phyloP scores from a whole-genome alignment of 371 early-diverging fungal species.

The Rhizopus sp. region DNA sequence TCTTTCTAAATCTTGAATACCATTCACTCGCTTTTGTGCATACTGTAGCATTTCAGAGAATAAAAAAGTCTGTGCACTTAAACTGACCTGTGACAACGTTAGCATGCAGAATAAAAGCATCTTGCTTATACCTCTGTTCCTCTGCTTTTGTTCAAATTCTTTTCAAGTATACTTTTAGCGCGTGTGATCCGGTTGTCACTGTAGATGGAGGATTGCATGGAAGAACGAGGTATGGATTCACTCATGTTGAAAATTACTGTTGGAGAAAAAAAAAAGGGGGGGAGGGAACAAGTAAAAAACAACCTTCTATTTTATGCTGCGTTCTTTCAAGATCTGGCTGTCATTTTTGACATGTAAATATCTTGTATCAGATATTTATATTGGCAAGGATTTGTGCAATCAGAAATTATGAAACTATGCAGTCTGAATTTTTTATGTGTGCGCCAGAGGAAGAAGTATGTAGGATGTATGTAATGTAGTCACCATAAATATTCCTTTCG shows the following conservation, averaged over 20 bases:
- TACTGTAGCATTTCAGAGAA: constrained; percentile 96
- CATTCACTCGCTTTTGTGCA: constrained; percentile 90
- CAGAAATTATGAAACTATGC: too few species aligned
- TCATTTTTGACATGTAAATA: too few species aligned
- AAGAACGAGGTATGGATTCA: constrained; percentile 30
- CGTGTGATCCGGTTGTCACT: constrained; percentile 31
- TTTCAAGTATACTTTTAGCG: constrained; percentile 58
- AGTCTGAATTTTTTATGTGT: too few species aligned
- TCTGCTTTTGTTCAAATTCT: constrained; percentile 66
- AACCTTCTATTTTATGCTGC: too few species aligned
- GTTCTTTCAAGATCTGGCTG: too few species aligned
- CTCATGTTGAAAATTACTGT: constrained; percentile 12
- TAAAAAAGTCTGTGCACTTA: constrained; percentile 87
- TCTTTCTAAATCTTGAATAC: constrained; percentile 93
- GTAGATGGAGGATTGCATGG: constrained; percentile 46
- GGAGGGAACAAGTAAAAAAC: too few species aligned
- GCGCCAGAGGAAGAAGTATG: too few species aligned
- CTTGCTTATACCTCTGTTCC: constrained; percentile 55
- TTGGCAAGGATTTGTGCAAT: too few species aligned
- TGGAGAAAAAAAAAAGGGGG: too few species aligned
- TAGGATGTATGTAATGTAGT: too few species aligned
- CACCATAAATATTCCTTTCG: too few species aligned
- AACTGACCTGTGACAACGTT: constrained; percentile 61
- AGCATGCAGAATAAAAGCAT: background rate
- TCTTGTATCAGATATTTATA: too few species aligned